These are phyloP conservation scores for peach (Prunus persica) DNA, from an alignment of 306 rosid genomes.

Conservation along the genomic window DNA sequence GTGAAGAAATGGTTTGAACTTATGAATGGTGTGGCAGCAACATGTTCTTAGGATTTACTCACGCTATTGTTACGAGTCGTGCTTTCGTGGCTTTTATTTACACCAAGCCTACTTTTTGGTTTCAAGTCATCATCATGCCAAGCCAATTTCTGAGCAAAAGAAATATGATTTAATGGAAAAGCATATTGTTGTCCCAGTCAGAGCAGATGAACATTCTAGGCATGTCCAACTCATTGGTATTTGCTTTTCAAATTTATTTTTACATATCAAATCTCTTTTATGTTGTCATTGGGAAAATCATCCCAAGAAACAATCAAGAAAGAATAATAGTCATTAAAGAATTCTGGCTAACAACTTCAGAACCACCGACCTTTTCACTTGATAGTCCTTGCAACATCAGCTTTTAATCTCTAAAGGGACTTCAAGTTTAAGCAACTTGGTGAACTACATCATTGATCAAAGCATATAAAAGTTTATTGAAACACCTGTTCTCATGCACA, in stretches of 20 bases:
- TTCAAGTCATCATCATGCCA: too few species aligned
- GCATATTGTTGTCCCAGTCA: too few species aligned
- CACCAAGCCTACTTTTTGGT: too few species aligned
- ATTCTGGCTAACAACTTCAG: neutral
- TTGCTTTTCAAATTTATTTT: neutral
- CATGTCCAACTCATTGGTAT: neutral
- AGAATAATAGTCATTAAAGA: neutral
- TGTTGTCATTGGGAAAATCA: neutral
- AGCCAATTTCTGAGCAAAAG: too few species aligned
- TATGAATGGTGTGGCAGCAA: too few species aligned
- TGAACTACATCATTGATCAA: constrained; percentile 51
- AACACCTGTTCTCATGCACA: neutral
- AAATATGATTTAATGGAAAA: too few species aligned
- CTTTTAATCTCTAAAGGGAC: constrained; percentile 46
- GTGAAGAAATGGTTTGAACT: neutral
- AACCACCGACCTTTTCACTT: constrained; percentile 32
- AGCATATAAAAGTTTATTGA: constrained; percentile 17
- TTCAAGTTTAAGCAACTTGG: constrained; percentile 80
- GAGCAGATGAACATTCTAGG: too few species aligned
- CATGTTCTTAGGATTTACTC: too few species aligned
- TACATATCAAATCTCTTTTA: neutral
- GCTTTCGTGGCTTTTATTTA: too few species aligned
- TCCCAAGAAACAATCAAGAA: neutral
- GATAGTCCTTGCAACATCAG: constrained; percentile 35
- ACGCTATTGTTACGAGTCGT: too few species aligned